phyloP scores from a whole-genome alignment of 1,284 basidiomycete genomes.

The Ganoderma multipileum region DNA sequence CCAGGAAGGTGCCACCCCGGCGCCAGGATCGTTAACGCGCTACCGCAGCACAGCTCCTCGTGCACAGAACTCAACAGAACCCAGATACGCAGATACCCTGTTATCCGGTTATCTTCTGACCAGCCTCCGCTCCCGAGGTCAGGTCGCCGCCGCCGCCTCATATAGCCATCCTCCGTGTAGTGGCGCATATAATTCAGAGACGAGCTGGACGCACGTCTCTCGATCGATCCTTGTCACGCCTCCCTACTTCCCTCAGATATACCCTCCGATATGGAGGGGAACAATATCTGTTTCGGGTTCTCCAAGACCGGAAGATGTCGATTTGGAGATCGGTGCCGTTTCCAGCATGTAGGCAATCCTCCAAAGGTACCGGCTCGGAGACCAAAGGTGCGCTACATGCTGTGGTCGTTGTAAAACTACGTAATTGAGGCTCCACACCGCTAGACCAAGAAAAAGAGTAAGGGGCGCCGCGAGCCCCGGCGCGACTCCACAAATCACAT shows the following conservation, averaged over 20 bases:
- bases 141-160: neutral
- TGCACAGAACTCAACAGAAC: neutral
- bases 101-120: neutral
- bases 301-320: conserved; percentile 7
- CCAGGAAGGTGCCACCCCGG: neutral
- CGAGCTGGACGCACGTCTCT: neutral
- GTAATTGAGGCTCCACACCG: neutral
- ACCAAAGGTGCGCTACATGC: neutral
- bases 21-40: neutral
- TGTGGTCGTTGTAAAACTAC: neutral
- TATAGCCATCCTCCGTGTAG: neutral
- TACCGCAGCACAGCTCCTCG: neutral
- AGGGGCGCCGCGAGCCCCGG: neutral
- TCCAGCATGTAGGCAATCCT: neutral
- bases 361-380: neutral
- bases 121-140: conserved; percentile 3
- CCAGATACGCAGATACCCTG: neutral
- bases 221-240: neutral
- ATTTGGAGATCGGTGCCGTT: conserved; percentile 9
- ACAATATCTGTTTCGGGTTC: conserved; percentile 2
- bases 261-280: neutral
- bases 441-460: neutral
- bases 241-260: neutral
- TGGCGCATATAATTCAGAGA: neutral
- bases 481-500: conserved; percentile 4